Percentiles rank a stretch among this genome's conserved stretches.
phyloP scores from a whole-genome alignment of 2,329 filamentous ascomycete genomes.

The Sporothrix inflata region DNA sequence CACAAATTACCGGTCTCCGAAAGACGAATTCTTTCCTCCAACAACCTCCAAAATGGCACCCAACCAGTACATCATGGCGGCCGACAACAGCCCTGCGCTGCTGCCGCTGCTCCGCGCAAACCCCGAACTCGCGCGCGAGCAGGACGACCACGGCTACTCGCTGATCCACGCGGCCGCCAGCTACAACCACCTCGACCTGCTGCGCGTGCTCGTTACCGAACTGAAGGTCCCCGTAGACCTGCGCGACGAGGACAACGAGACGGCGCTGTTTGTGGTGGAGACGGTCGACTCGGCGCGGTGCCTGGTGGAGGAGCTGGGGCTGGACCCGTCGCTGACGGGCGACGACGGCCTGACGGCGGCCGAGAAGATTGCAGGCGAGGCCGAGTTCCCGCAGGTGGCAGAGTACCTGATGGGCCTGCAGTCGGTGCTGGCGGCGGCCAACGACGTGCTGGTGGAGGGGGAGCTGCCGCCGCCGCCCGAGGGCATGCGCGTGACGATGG shows the following conservation, averaged over 20 bases:
- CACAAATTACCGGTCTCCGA: not conserved
- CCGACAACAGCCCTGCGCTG: conserved; percentile 76
- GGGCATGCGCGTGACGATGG: conserved; percentile 77
- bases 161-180: conserved; percentile 90
- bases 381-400: conserved; percentile 74
- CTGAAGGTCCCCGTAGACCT: conserved; percentile 80
- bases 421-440: conserved; percentile 35
- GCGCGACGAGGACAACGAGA: conserved; percentile 88
- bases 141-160: conserved; percentile 93
- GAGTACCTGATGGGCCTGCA: conserved; percentile 63
- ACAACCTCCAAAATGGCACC: conserved; percentile 47
- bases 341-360: conserved; percentile 77
- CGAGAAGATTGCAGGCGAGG: conserved; percentile 79
- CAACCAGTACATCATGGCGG: conserved; percentile 76
- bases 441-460: conserved; percentile 30
- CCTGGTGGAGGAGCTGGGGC: conserved; percentile 80
- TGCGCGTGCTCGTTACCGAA: conserved; percentile 74
- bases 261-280: conserved; percentile 91
- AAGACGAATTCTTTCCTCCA: not conserved
- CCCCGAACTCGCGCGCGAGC: conserved; percentile 73
- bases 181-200: conserved; percentile 82
- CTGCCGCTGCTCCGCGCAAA: conserved; percentile 73
- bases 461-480: conserved; percentile 68
- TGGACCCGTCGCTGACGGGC: conserved; percentile 68
- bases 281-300: conserved; percentile 75